Percentiles rank a stretch among this genome's conserved stretches.
These are phyloP conservation scores for Pyracantha coccinea DNA, from an alignment of 331 rosid genomes.

Conservation along the genomic window DNA sequence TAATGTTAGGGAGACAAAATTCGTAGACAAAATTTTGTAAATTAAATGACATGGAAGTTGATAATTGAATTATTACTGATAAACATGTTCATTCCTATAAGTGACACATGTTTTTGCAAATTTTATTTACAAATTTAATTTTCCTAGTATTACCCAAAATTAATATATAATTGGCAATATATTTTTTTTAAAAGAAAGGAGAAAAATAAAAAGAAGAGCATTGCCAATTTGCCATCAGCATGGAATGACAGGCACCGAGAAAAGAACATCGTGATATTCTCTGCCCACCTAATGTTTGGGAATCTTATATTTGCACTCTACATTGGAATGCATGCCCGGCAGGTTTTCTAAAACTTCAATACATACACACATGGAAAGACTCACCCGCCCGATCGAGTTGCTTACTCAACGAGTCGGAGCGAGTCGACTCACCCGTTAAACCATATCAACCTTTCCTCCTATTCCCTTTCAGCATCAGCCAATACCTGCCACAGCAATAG, in stretches of 20 bases:
- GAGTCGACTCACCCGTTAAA: not conserved
- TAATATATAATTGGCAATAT: not conserved
- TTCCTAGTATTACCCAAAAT: too few relatives aligned
- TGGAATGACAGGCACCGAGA: not conserved
- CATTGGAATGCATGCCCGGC: not conserved
- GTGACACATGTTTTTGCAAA: too few relatives aligned
- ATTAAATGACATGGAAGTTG: too few relatives aligned
- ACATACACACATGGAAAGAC: not conserved
- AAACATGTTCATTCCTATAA: too few relatives aligned
- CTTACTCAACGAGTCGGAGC: not conserved
- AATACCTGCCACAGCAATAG: slow-evolving; percentile 18
- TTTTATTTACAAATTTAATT: too few relatives aligned
- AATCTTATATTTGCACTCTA: slow-evolving; percentile 11
- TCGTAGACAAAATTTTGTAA: too few relatives aligned
- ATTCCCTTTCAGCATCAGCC: not conserved
- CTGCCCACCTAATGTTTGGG: slow-evolving; percentile 8
- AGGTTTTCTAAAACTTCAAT: not conserved
- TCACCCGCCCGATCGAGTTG: too few relatives aligned
- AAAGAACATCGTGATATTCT: not conserved
- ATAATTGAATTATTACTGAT: too few relatives aligned
- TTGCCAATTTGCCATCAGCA: not conserved
- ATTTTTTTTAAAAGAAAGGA: not conserved
- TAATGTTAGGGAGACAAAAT: too few relatives aligned
- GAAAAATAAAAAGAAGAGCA: not conserved
- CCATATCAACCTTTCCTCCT: not conserved